These are phyloP conservation scores for Brassica nigra DNA, from an alignment of 345 rosid species.

Conservation along the genomic window DNA sequence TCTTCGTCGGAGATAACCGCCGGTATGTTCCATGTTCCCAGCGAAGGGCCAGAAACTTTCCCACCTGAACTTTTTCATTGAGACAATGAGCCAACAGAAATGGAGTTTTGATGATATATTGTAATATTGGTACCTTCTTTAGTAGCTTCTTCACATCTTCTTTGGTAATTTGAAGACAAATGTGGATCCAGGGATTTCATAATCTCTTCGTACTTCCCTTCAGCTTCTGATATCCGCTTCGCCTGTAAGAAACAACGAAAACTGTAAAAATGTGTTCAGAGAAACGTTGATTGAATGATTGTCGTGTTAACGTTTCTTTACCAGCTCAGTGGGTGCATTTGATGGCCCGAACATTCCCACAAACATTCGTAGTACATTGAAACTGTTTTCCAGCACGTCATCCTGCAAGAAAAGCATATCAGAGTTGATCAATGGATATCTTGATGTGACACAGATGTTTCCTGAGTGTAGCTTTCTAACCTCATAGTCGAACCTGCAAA, in stretches of 20 bases:
- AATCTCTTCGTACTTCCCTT: slow-evolving; percentile 59
- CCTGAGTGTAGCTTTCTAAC: slow-evolving; percentile 50
- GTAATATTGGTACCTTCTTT: slow-evolving; percentile 63
- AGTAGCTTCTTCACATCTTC: slow-evolving; percentile 87
- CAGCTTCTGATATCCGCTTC: slow-evolving; percentile 68
- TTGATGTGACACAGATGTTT: neutral
- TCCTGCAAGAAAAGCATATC: slow-evolving; percentile 52
- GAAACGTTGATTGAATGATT: neutral
- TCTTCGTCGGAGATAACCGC: slow-evolving; percentile 65
- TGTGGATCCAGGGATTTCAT: slow-evolving; percentile 63
- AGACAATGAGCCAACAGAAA: neutral
- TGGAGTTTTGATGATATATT: neutral
- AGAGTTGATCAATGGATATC: neutral
- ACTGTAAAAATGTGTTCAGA: neutral
- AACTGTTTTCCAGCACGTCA: slow-evolving; percentile 76
- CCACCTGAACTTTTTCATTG: slow-evolving; percentile 52
- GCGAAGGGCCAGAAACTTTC: slow-evolving; percentile 53
- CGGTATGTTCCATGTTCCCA: slow-evolving; percentile 86
- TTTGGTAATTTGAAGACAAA: slow-evolving; percentile 59
- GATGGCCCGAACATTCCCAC: slow-evolving; percentile 72
- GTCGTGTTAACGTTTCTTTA: slow-evolving; percentile 35
- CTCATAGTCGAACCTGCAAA: slow-evolving; percentile 83
- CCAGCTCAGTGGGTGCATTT: slow-evolving; percentile 70
- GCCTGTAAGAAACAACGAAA: slow-evolving; percentile 49
- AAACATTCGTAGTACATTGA: slow-evolving; percentile 83